Evolutionary conservation across 768 basidiomycete genomes (phyloP), one percentile per base, ranked within the genome.

Genomic region (Mycena floridula): DNA sequence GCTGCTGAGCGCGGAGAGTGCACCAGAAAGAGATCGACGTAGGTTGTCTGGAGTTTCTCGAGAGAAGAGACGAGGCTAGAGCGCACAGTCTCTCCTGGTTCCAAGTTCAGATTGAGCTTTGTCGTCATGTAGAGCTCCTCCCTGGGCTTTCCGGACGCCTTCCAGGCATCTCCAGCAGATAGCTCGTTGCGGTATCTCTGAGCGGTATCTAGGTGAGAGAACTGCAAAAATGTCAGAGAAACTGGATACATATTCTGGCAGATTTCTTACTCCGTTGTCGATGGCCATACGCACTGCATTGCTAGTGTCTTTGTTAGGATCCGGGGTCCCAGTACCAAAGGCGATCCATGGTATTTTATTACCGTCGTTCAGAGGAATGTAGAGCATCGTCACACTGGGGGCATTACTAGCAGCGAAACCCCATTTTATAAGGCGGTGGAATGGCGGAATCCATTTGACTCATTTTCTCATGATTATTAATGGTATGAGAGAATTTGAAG

Each of bases 281-380:
- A 85, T 74, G 16, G 82, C 82, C 18, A 58, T 48, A 27, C 53
- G 59, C 37, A 78, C 65, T 7, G 61, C 50, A 3, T 63, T 53
- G 0, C 64, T 49, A 8, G 70, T 74, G 48, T 82, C 74, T 48
- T 66, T 66, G 11, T 45, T 41, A 44, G 52, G 76, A 12, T 76
- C 60, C 1, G 77, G 77, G 2, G 78, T 77, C 0, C 82, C 82
- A 15, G 77, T 81, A 15, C 82, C 82, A 48, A 77, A 82, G 2
- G 68, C 81, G 22, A 82, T 60, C 73, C 72, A 75, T 12, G 82
- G 82, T 25, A 74, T 62, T 5, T 51, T 52, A 18, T 58, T 63
- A 16, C 79, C 79, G 52, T 82, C 77, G 56, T 81, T 81, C 53
- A 85, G 72, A 40, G 62, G n/a, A n/a, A n/a, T n/a, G n/a, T n/a